Evolutionary conservation across 202 grass and related monocot genomes (phyloP).

Genomic region (Cymbopogon flexuosus): DNA sequence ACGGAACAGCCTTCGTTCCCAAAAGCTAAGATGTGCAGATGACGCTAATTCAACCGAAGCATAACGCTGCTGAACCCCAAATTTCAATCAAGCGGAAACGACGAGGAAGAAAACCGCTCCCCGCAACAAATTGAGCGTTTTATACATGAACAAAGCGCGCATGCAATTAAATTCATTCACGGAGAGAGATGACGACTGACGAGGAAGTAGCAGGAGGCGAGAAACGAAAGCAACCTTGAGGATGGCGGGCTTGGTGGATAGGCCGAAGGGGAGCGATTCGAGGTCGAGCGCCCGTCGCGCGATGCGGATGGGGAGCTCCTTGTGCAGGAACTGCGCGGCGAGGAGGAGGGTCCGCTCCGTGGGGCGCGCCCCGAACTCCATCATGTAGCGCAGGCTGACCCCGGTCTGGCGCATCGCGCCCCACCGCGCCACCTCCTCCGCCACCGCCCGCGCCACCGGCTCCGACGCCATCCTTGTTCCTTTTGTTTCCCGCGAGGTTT

Average conservation of each 20-base stretch:
- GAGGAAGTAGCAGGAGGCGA: background rate
- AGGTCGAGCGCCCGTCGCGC: conserved; percentile 66
- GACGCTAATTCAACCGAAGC: background rate
- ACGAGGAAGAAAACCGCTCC: background rate
- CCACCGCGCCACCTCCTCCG: conserved; percentile 80
- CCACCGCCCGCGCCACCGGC: conserved; percentile 49
- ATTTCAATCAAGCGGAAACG: background rate
- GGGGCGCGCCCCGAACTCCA: conserved; percentile 83
- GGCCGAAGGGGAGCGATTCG: conserved; percentile 66
- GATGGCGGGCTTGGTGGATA: conserved; percentile 61
- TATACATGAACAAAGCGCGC: background rate
- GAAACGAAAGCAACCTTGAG: conserved; percentile 39
- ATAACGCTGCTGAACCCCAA: background rate
- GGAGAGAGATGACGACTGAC: background rate
- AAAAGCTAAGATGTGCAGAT: background rate
- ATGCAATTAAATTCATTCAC: background rate
- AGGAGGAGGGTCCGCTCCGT: conserved; percentile 50
- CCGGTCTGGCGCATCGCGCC: conserved; percentile 76
- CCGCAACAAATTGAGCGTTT: background rate
- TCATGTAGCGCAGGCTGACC: conserved; percentile 90
- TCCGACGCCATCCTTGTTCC: conserved; percentile 46
- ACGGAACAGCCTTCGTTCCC: background rate
- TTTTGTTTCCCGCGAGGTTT: background rate
- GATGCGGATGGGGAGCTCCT: conserved; percentile 84
- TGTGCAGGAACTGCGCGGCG: conserved; percentile 82